Evolutionary conservation across 352 stramenopile genomes (phyloP).

Genomic region (Phytophthora cryptogea): DNA sequence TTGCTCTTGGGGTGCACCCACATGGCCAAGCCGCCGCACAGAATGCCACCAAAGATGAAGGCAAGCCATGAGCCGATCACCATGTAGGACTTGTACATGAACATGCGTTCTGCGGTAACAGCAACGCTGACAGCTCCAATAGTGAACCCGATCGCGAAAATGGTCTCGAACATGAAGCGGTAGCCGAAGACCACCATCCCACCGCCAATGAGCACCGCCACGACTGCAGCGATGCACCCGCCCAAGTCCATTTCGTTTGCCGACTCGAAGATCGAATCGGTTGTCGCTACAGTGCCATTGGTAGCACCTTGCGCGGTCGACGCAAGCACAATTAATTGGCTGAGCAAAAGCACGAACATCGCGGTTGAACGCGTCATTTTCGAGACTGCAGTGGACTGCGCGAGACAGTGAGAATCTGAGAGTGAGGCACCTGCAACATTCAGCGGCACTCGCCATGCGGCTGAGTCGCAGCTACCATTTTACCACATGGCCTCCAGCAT

Average conservation of each 20-base stretch:
- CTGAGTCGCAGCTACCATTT: constrained; percentile 23
- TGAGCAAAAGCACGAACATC: constrained; percentile 18
- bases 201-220: constrained; percentile 36
- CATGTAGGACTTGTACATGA: constrained; percentile 35
- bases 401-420: constrained; percentile 15
- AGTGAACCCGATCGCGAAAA: constrained; percentile 39
- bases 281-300: constrained; percentile 11
- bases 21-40: constrained; percentile 38
- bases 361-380: constrained; percentile 21
- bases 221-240: constrained; percentile 32
- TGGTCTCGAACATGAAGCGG: constrained; percentile 38
- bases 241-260: constrained; percentile 28
- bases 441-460: constrained; percentile 18
- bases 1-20: constrained; percentile 40
- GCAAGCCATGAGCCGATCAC: constrained; percentile 36
- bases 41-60: constrained; percentile 35
- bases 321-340: constrained; percentile 20
- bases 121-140: constrained; percentile 31
- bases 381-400: not conserved
- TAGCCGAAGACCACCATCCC: constrained; percentile 35
- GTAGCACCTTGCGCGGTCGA: constrained; percentile 7
- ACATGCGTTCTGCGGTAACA: constrained; percentile 35
- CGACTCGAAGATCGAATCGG: constrained; percentile 39
- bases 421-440: constrained; percentile 11
- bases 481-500: constrained; percentile 24